These are phyloP conservation scores for Mrakia blollopis DNA, from an alignment of 768 basidiomycete species.

Conservation along the genomic window DNA sequence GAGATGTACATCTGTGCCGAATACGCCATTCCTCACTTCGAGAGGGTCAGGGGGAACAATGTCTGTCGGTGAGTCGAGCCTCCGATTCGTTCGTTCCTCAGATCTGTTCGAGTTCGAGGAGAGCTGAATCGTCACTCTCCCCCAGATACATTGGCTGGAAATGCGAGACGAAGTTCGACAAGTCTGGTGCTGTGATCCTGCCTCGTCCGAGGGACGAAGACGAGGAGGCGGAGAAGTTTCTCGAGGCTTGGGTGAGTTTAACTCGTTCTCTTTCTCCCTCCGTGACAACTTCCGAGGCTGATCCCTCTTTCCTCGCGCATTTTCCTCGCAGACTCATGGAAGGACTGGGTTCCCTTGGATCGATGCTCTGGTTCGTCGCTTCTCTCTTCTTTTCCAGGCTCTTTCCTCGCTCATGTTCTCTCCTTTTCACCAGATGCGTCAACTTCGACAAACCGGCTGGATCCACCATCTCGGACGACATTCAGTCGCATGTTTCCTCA, in stretches of 20 bases:
- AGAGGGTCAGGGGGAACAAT: slow-evolving; percentile 44
- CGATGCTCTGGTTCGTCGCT: slow-evolving; percentile 14
- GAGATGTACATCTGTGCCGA: slow-evolving; percentile 47
- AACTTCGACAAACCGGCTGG: slow-evolving; percentile 41
- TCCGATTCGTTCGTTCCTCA: background rate
- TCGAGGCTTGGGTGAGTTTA: slow-evolving; percentile 39
- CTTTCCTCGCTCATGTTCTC: background rate
- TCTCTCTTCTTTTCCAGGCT: background rate
- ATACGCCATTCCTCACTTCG: slow-evolving; percentile 42
- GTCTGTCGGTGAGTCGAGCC: slow-evolving; percentile 38
- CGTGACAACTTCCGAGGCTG: background rate
- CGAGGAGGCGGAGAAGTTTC: slow-evolving; percentile 38
- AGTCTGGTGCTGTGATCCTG: slow-evolving; percentile 39
- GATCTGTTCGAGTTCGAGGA: background rate
- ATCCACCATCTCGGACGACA: slow-evolving; percentile 47
- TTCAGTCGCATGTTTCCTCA: slow-evolving; percentile 46
- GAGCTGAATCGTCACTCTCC: slow-evolving; percentile 13
- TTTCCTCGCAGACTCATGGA: slow-evolving; percentile 36
- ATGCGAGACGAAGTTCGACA: slow-evolving; percentile 44
- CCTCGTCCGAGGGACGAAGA: slow-evolving; percentile 39
- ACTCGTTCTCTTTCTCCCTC: background rate
- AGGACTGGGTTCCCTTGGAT: slow-evolving; percentile 46
- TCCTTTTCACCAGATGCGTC: slow-evolving; percentile 22
- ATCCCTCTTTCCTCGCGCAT: background rate
- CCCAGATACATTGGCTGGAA: slow-evolving; percentile 44